These are phyloP conservation scores for Eucalyptus curtisii DNA, from an alignment of 345 rosid genomes.

Conservation along the genomic window DNA sequence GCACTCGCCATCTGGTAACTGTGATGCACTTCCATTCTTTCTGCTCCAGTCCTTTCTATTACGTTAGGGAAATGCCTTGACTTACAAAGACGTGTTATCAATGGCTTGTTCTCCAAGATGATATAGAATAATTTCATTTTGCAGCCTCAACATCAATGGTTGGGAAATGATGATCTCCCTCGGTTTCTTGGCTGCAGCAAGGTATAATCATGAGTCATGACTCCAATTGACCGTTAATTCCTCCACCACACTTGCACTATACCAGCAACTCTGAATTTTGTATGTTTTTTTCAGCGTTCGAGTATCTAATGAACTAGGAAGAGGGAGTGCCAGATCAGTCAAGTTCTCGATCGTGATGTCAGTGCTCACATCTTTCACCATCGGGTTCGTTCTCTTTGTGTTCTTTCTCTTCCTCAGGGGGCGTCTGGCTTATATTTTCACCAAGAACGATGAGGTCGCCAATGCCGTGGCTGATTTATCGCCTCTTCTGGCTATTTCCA, in stretches of 20 bases:
- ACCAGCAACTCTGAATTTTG: not conserved
- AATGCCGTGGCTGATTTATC: slow-evolving; percentile 52
- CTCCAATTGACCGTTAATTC: not conserved
- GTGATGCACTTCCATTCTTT: too few species aligned
- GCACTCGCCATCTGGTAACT: too few species aligned
- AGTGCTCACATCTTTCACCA: slow-evolving; percentile 34
- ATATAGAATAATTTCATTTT: not conserved
- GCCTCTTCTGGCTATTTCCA: slow-evolving; percentile 55
- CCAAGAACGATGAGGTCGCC: slow-evolving; percentile 38
- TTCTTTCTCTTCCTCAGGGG: slow-evolving; percentile 39
- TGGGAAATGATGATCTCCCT: slow-evolving; percentile 79
- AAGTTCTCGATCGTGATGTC: slow-evolving; percentile 31
- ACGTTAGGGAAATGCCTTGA: not conserved
- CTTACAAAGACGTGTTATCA: not conserved
- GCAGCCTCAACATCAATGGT: slow-evolving; percentile 64
- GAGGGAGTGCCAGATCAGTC: slow-evolving; percentile 31
- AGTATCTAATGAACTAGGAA: slow-evolving; percentile 78
- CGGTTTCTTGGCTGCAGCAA: slow-evolving; percentile 70
- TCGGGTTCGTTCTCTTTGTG: slow-evolving; percentile 33
- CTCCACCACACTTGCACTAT: not conserved
- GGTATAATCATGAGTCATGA: slow-evolving; percentile 13
- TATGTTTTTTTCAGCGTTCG: slow-evolving; percentile 38
- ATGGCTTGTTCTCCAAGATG: not conserved
- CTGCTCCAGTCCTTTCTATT: too few species aligned
- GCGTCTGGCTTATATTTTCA: slow-evolving; percentile 55